Evolutionary conservation across 306 rosid species (phyloP), one percentile per base, ranked within the genome.

Genomic region (Chamaecrista fasciculata): DNA sequence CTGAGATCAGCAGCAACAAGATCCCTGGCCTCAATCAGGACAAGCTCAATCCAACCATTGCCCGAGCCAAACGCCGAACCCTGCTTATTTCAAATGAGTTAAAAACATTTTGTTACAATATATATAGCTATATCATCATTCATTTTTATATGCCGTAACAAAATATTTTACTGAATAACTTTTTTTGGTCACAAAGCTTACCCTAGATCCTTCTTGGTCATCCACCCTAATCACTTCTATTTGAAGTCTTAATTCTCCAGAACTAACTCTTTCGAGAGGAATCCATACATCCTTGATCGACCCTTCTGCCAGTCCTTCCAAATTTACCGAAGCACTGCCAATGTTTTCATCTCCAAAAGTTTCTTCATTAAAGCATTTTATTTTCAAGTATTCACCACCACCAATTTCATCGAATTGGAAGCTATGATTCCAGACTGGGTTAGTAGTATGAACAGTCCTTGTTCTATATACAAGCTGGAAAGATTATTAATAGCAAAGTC

Each of bases 1-100:
- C 99, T 82, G 67, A 95, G 79, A 82, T 95, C 99, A 20, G 99
- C 99, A 4, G 96, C 99, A 76, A 91, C 36, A 48, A 95, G 96
- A 71, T 95, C 99, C 69, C 76, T 91, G 23, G 86, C 99, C 80
- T 89, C 99, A 49, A 95, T 80, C 71, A 95, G 82, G 75, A 83
- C 87, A 79, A 95, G 92, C 75, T 95, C 99, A 62, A 95, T 76
- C 97, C 85, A 88, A 67, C 99, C 96, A 67, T 74, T 81, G 53
- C 65, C 72, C 11, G 82, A 74, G 61, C 82, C 76, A 0, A 1
- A 24, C 40, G 69, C 18, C n/a, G 84, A 85, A 78, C 83, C 92
- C 97, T 94, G 82, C 18, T 57, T 47, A 78, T 64, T 29, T 59
- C 76, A 75, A 62, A 67, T 11, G 50, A 59, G 53, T 44, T 4